Conservation (phyloP, 148 eudicot species). For the Fagopyrum homotropicum region DNA sequence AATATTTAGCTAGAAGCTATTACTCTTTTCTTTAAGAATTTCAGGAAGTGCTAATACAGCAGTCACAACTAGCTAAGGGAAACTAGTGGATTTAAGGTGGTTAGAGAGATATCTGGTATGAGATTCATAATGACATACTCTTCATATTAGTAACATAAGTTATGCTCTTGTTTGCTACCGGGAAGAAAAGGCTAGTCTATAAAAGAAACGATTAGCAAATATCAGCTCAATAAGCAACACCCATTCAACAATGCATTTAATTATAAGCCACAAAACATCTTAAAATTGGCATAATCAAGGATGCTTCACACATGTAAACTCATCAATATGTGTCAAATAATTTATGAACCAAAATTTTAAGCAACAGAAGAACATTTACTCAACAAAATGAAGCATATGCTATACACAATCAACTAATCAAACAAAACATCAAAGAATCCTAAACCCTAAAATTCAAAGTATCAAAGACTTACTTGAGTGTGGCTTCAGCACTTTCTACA, state of each 20-base stretch:
- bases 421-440: not conserved
- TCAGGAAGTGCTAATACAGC: not conserved
- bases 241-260: not conserved
- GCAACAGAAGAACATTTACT: not conserved
- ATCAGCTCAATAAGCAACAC: not conserved
- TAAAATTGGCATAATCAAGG: not conserved
- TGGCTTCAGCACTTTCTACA: constrained; percentile 58
- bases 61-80: not conserved
- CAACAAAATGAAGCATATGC: not conserved
- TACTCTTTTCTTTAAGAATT: not conserved
- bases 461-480: constrained; percentile 43
- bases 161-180: not conserved
- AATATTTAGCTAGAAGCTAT: not conserved
- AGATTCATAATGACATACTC: not conserved
- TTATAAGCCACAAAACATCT: not conserved
- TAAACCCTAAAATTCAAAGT: not conserved
- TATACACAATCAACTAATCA: not conserved
- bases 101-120: not conserved
- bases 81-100: not conserved
- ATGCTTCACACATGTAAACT: not conserved
- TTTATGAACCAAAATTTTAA: not conserved
- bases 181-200: not conserved
- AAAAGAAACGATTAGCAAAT: not conserved
- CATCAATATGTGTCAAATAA: not conserved
- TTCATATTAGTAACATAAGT: not conserved